Conservation (phyloP, 1,139 yeast species). For the Debaryomyces robertsiae region DNA sequence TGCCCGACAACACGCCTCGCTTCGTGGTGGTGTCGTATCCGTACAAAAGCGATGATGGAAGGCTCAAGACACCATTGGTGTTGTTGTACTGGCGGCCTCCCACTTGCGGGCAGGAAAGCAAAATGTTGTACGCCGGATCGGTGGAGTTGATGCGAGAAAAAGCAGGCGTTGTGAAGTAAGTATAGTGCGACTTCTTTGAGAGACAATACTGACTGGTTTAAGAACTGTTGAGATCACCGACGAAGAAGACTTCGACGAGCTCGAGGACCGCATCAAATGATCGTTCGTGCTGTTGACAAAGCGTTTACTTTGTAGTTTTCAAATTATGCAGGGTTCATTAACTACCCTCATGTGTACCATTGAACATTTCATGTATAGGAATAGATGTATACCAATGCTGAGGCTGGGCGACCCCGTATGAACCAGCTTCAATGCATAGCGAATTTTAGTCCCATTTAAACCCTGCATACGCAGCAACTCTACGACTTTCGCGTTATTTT, state of each 20-base stretch:
- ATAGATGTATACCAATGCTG: no score
- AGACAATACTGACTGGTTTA: slow-evolving; percentile 30
- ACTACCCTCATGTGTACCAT: no score
- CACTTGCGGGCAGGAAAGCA: slow-evolving; percentile 73
- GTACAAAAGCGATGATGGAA: slow-evolving; percentile 65
- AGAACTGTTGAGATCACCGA: slow-evolving; percentile 58
- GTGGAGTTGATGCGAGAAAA: slow-evolving; percentile 75
- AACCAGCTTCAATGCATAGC: no score
- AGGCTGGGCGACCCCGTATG: no score
- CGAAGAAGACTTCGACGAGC: slow-evolving; percentile 62
- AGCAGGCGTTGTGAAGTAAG: slow-evolving; percentile 72
- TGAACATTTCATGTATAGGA: no score
- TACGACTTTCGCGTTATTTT: no score
- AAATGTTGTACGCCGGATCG: slow-evolving; percentile 91
- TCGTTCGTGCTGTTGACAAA: no score
- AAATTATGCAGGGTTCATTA: no score
- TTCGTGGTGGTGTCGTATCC: slow-evolving; percentile 81
- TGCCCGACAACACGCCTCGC: slow-evolving; percentile 84
- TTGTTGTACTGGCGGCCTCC: slow-evolving; percentile 85
- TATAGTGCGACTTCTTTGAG: slow-evolving; percentile 17
- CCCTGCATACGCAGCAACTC: no score
- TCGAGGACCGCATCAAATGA: slow-evolving; percentile 30
- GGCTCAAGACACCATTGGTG: slow-evolving; percentile 73
- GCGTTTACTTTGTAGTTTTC: no score
- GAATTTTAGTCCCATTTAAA: no score